Percentiles rank a stretch among this genome's conserved stretches.
Evolutionary conservation across 805 yeast species (phyloP).

Genomic region (Alloascoidea hylecoeti): DNA sequence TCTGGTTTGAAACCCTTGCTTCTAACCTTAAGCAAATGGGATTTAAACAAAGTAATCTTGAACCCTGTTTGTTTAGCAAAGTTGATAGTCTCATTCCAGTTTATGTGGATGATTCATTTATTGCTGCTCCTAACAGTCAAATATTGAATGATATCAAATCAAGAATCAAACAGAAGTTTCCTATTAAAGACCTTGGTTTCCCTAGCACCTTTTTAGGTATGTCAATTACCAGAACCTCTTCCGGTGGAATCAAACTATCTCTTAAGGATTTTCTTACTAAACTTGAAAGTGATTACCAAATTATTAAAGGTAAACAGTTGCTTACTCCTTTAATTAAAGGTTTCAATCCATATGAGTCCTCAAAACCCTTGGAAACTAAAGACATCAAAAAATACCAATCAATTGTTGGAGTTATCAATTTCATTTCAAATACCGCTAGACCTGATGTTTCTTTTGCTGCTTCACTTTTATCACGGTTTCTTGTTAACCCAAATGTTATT

Average conservation of each 20-base stretch:
- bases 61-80: background rate
- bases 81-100: background rate
- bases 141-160: background rate
- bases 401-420: background rate
- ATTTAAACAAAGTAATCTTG: conserved; percentile 4
- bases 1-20: conserved; percentile 17
- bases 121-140: background rate
- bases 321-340: background rate
- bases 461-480: background rate
- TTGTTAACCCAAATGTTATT: background rate
- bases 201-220: conserved; percentile 1
- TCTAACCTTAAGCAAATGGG: conserved; percentile 13
- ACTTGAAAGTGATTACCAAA: background rate
- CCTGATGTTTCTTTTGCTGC: background rate
- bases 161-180: background rate
- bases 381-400: background rate
- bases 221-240: background rate
- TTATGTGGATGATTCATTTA: background rate
- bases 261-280: background rate
- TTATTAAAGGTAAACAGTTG: background rate
- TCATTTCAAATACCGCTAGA: background rate
- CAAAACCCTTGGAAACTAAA: background rate
- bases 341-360: background rate
- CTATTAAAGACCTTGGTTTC: background rate
- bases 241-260: background rate